A percentile compares a stretch with the other conserved stretches of the same genome.
These are phyloP conservation scores for Aspergillus fumigatiaffinis DNA, from an alignment of 2,329 filamentous ascomycete genomes.

Conservation along the genomic window DNA sequence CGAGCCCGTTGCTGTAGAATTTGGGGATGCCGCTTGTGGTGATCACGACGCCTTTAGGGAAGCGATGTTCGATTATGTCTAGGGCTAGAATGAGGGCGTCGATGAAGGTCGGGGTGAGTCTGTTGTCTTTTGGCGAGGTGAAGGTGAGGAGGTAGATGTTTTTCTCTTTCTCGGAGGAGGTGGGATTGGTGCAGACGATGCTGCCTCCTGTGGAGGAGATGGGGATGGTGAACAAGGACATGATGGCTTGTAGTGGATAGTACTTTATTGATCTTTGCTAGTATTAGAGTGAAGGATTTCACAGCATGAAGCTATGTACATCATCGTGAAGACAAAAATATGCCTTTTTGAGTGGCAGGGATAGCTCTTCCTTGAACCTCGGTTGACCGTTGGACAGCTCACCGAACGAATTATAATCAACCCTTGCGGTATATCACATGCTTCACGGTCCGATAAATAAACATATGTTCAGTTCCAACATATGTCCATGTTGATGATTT, in stretches of 20 bases:
- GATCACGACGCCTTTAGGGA: conserved; percentile 68
- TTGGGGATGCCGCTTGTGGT: conserved; percentile 73
- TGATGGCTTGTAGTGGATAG: conserved; percentile 15
- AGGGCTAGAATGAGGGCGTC: conserved; percentile 65
- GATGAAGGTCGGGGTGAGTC: conserved; percentile 66
- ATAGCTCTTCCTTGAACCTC: neutral
- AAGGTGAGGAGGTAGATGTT: conserved; percentile 70
- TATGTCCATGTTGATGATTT: neutral
- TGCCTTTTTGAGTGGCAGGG: neutral
- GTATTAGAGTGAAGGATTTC: neutral
- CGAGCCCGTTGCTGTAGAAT: conserved; percentile 81
- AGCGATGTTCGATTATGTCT: conserved; percentile 67
- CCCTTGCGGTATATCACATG: neutral
- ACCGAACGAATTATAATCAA: neutral
- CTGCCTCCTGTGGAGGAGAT: conserved; percentile 53
- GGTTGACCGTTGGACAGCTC: neutral
- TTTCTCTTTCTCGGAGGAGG: conserved; percentile 35
- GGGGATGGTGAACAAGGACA: conserved; percentile 57
- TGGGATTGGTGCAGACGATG: conserved; percentile 61
- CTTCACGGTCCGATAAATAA: neutral
- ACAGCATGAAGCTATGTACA: neutral
- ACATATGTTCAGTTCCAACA: neutral
- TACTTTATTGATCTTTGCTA: neutral
- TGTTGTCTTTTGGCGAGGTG: conserved; percentile 69
- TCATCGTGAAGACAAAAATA: neutral